Conservation (phyloP, 2,329 filamentous ascomycete species). For the Hyphodiscus sp. region DNA sequence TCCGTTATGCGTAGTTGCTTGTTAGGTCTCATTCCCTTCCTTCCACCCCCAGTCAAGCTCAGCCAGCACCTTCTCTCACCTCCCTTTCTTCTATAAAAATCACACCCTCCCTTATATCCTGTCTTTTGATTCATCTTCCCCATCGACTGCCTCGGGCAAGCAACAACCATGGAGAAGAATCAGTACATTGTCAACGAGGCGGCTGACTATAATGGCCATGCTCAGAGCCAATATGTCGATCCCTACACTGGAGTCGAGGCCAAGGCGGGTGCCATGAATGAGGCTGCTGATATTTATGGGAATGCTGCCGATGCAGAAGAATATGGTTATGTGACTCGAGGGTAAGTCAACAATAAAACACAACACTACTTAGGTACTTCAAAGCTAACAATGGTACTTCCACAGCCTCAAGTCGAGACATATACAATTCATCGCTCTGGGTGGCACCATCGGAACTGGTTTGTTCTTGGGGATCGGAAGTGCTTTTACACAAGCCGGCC, state of each 20-base stretch:
- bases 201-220: constrained; percentile 15
- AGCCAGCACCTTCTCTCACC: constrained; percentile 6
- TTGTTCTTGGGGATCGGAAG: constrained; percentile 49
- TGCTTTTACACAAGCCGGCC: constrained; percentile 47
- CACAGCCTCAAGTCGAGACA: constrained; percentile 38
- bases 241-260: constrained; percentile 18
- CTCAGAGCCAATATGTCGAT: constrained; percentile 18
- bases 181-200: constrained; percentile 17
- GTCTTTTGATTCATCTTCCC: background rate
- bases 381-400: constrained; percentile 1
- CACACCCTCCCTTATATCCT: background rate
- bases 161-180: constrained; percentile 23
- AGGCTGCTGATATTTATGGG: constrained; percentile 47
- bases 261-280: constrained; percentile 32
- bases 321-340: constrained; percentile 44
- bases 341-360: constrained; percentile 28
- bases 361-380: background rate
- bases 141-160: background rate
- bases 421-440: constrained; percentile 53
- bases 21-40: too few relatives aligned
- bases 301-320: constrained; percentile 43
- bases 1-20: too few relatives aligned
- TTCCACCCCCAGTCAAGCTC: background rate
- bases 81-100: constrained; percentile 5
- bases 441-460: constrained; percentile 50